phyloP scores from a whole-genome alignment of 352 stramenopile genomes.

The Achlya hypogyna region DNA sequence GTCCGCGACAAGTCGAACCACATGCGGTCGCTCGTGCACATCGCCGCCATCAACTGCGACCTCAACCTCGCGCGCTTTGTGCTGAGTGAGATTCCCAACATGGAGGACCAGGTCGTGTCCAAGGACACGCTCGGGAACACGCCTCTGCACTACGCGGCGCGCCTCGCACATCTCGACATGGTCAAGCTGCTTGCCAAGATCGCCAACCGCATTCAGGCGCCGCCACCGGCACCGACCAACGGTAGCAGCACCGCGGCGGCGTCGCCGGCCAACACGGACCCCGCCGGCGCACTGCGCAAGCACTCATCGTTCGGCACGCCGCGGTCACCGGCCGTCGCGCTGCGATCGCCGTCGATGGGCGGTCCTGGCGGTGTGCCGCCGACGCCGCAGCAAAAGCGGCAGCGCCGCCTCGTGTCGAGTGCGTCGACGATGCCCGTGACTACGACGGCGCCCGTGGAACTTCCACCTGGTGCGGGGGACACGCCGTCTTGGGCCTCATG shows the following conservation, averaged over 20 bases:
- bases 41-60: conserved; percentile 81
- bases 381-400: background rate
- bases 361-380: background rate
- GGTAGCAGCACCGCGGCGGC: conserved; percentile 20
- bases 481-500: too few species aligned
- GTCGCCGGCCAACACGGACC: conserved; percentile 23
- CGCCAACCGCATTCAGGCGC: conserved; percentile 56
- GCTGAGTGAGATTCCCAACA: conserved; percentile 64
- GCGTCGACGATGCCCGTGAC: conserved; percentile 21
- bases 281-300: conserved; percentile 53
- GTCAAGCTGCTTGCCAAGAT: conserved; percentile 76
- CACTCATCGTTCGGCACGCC: conserved; percentile 22
- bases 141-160: conserved; percentile 73
- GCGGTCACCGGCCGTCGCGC: conserved; percentile 16
- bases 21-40: conserved; percentile 83
- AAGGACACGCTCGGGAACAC: conserved; percentile 68
- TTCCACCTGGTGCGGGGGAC: conserved; percentile 21
- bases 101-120: conserved; percentile 81
- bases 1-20: conserved; percentile 65
- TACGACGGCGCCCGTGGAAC: conserved; percentile 25
- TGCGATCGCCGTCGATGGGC: conserved; percentile 42
- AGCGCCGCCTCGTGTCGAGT: conserved; percentile 22
- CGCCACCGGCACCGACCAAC: conserved; percentile 20
- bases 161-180: conserved; percentile 75
- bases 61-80: conserved; percentile 77